Evolutionary conservation across 371 early-diverging fungal genomes (phyloP).

Genomic region (Parasitella parasitica): DNA sequence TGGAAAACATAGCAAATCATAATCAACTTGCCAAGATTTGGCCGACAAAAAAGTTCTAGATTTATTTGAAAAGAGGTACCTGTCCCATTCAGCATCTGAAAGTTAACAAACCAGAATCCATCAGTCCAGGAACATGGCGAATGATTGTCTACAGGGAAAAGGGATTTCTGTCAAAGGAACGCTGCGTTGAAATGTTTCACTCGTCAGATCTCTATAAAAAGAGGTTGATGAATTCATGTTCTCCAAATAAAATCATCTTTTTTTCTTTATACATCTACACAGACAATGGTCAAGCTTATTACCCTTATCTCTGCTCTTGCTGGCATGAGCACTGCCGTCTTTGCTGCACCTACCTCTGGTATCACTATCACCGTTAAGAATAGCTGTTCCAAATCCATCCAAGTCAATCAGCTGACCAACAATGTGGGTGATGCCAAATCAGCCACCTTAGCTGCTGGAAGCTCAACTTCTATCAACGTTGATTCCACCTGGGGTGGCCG

Average conservation of each 20-base stretch:
- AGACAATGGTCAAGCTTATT: slow-evolving; percentile 17
- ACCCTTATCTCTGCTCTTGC: slow-evolving; percentile 18
- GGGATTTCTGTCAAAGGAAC: neutral
- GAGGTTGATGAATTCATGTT: neutral
- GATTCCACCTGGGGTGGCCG: slow-evolving; percentile 41
- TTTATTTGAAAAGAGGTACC: neutral
- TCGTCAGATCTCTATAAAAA: neutral
- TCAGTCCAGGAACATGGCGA: neutral
- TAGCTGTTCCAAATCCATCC: slow-evolving; percentile 25
- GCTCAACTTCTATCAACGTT: slow-evolving; percentile 18
- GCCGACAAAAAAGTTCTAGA: neutral
- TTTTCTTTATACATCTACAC: neutral
- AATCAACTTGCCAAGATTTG: neutral
- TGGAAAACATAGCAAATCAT: neutral
- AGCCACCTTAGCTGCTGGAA: slow-evolving; percentile 14
- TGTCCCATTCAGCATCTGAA: neutral
- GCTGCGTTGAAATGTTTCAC: neutral
- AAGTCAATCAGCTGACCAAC: slow-evolving; percentile 38
- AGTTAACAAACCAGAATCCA: neutral
- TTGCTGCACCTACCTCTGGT: slow-evolving; percentile 29
- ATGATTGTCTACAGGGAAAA: neutral
- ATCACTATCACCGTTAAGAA: slow-evolving; percentile 43
- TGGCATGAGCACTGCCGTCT: slow-evolving; percentile 23
- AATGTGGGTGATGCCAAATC: slow-evolving; percentile 5
- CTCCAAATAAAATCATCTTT: neutral